Percentiles rank a stretch among this genome's conserved stretches.
Conservation (phyloP, 225 moss, liverwort and hornwort genomes). For the Polytrichum commune region DNA sequence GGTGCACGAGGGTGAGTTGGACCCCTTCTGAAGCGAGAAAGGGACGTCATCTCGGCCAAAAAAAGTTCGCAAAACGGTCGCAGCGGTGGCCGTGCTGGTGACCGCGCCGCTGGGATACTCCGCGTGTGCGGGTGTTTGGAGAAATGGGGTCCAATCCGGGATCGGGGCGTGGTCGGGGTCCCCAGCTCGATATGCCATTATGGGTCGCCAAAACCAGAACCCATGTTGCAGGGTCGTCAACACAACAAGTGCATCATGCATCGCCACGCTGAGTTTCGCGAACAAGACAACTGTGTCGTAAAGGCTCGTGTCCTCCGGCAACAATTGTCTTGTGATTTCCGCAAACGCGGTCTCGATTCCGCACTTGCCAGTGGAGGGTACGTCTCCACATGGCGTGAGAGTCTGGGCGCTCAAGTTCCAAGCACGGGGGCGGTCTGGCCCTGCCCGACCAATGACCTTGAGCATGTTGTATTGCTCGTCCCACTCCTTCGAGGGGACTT, state of each 20-base stretch:
- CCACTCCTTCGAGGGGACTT: constrained; percentile 26
- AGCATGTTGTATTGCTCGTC: constrained; percentile 16
- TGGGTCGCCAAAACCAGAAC: constrained; percentile 10
- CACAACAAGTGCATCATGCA: not conserved
- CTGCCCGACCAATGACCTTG: constrained; percentile 23
- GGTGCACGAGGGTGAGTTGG: constrained; percentile 12
- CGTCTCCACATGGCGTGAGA: not conserved
- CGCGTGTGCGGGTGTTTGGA: constrained; percentile 8
- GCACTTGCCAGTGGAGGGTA: not conserved
- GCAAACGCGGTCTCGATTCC: not conserved
- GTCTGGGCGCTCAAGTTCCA: constrained; percentile 26
- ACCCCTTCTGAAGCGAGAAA: constrained; percentile 10
- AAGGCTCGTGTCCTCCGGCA: not conserved
- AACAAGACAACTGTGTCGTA: constrained; percentile 3
- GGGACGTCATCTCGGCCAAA: constrained; percentile 7
- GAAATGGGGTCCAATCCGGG: not conserved
- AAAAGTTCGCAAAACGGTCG: constrained; percentile 17
- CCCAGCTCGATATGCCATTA: not conserved
- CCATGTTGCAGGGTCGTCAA: not conserved
- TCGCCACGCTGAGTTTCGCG: constrained; percentile 4
- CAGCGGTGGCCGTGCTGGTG: constrained; percentile 1
- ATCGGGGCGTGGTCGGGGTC: not conserved
- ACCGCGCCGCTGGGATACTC: constrained; percentile 22
- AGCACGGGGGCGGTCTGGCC: constrained; percentile 18
- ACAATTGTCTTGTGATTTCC: not conserved